Conservation (phyloP, 139 green algal genomes). For the Chara braunii region DNA sequence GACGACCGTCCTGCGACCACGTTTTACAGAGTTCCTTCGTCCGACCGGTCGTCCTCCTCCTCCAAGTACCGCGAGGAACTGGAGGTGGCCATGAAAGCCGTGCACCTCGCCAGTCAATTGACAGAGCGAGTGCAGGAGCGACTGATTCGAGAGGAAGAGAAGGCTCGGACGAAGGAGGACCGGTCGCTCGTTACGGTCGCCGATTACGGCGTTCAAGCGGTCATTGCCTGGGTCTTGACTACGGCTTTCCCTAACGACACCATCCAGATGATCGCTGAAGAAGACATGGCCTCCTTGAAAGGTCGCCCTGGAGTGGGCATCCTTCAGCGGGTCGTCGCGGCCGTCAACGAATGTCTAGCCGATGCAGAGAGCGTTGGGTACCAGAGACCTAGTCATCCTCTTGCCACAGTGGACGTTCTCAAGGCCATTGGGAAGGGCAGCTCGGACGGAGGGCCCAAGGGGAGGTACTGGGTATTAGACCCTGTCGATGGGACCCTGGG, state of each 20-base stretch:
- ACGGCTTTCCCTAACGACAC: slow-evolving; percentile 19
- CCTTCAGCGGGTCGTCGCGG: slow-evolving; percentile 63
- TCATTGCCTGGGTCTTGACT: slow-evolving; percentile 34
- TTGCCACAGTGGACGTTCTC: slow-evolving; percentile 17
- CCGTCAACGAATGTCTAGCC: slow-evolving; percentile 67
- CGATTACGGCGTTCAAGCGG: slow-evolving; percentile 49
- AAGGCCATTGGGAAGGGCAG: slow-evolving; percentile 39
- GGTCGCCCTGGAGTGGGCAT: background rate
- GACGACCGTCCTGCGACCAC: too few relatives aligned
- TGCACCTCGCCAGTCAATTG: slow-evolving; percentile 30
- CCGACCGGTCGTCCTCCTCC: too few relatives aligned
- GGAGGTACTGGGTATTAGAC: slow-evolving; percentile 47
- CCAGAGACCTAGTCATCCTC: background rate
- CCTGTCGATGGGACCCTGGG: slow-evolving; percentile 49
- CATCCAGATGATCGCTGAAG: slow-evolving; percentile 44
- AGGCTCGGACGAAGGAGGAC: slow-evolving; percentile 25
- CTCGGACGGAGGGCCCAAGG: slow-evolving; percentile 27
- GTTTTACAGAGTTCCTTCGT: too few relatives aligned
- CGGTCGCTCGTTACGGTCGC: slow-evolving; percentile 33
- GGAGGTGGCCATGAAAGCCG: slow-evolving; percentile 23
- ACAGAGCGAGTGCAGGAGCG: slow-evolving; percentile 22
- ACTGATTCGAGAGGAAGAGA: slow-evolving; percentile 23
- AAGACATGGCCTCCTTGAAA: slow-evolving; percentile 42
- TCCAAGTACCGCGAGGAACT: slow-evolving; percentile 25
- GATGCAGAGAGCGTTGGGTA: slow-evolving; percentile 13